Conservation (phyloP, 352 stramenopile species). For the Pythium folliculosum region DNA sequence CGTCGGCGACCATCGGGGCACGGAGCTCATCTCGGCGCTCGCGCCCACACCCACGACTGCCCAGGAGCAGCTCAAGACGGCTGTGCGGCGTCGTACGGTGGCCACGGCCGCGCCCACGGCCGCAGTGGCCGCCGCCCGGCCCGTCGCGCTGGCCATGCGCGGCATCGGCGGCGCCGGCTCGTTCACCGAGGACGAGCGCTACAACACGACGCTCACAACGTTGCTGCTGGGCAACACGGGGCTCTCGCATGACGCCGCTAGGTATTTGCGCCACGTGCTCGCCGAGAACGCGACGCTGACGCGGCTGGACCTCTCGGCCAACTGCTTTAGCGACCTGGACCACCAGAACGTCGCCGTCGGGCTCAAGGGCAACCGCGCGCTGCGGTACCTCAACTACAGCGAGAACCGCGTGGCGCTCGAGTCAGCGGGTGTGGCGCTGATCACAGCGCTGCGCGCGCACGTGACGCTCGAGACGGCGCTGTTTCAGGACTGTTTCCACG, state of each 20-base stretch:
- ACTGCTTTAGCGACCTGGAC: constrained; percentile 21
- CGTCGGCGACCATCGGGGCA: constrained; percentile 54
- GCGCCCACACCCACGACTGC: constrained; percentile 41
- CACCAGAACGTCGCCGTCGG: constrained; percentile 47
- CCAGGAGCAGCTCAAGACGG: constrained; percentile 58
- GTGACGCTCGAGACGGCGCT: constrained; percentile 44
- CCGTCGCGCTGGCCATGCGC: neutral
- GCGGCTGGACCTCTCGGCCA: constrained; percentile 49
- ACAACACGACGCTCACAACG: constrained; percentile 61
- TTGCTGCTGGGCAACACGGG: constrained; percentile 63
- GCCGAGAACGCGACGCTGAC: constrained; percentile 47
- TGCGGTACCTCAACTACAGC: constrained; percentile 55
- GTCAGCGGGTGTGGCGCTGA: constrained; percentile 31
- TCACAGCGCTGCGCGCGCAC: constrained; percentile 40
- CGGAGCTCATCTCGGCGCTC: constrained; percentile 54
- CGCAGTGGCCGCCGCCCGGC: neutral
- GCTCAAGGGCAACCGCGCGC: constrained; percentile 45
- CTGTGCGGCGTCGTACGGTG: constrained; percentile 31
- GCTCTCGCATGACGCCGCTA: constrained; percentile 52
- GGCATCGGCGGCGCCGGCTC: neutral
- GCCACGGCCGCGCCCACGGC: constrained; percentile 27
- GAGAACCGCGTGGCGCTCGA: constrained; percentile 63
- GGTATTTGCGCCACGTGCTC: constrained; percentile 48
- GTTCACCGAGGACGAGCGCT: constrained; percentile 30
- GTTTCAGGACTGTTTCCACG: constrained; percentile 62